Conservation (phyloP, 2,329 filamentous ascomycete genomes). For the Colletotrichum falcatum region DNA sequence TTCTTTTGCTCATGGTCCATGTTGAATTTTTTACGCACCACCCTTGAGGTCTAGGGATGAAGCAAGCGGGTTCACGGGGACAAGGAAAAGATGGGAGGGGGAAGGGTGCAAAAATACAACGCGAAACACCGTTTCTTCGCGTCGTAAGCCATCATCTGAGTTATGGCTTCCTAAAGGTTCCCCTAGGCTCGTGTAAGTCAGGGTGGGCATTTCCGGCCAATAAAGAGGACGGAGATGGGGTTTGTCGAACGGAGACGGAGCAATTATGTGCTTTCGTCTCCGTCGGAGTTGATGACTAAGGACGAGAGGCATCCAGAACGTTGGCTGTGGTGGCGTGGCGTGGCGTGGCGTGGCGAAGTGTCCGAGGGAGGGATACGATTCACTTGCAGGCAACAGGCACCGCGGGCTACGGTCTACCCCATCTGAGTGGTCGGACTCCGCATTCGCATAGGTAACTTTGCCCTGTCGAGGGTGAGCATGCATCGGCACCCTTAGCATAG, state of each 20-base stretch:
- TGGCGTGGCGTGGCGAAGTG: not conserved
- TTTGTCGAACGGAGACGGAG: conserved; percentile 14
- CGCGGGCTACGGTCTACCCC: not conserved
- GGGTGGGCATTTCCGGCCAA: conserved; percentile 19
- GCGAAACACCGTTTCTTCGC: conserved; percentile 11
- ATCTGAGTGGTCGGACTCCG: conserved; percentile 3
- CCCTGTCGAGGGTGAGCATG: conserved; percentile 7
- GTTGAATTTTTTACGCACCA: not conserved
- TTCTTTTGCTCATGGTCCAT: conserved; percentile 37
- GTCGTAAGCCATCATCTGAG: conserved; percentile 28
- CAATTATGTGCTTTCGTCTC: conserved; percentile 24
- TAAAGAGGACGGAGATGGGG: conserved; percentile 2
- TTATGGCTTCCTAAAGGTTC: conserved; percentile 17
- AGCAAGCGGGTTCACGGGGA: not conserved
- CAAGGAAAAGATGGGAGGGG: not conserved
- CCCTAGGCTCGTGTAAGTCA: conserved; percentile 38
- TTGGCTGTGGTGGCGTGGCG: not conserved
- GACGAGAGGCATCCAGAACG: not conserved
- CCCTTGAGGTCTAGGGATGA: not conserved
- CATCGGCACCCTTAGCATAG: not conserved
- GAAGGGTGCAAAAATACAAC: not conserved
- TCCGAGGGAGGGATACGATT: too few relatives aligned
- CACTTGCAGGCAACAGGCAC: too few relatives aligned
- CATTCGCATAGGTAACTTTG: conserved; percentile 19
- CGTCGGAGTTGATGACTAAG: conserved; percentile 34